A percentile compares a stretch with the other conserved stretches of the same genome.
Evolutionary conservation across 345 rosid species (phyloP).

Genomic region (Hypericum perforatum): DNA sequence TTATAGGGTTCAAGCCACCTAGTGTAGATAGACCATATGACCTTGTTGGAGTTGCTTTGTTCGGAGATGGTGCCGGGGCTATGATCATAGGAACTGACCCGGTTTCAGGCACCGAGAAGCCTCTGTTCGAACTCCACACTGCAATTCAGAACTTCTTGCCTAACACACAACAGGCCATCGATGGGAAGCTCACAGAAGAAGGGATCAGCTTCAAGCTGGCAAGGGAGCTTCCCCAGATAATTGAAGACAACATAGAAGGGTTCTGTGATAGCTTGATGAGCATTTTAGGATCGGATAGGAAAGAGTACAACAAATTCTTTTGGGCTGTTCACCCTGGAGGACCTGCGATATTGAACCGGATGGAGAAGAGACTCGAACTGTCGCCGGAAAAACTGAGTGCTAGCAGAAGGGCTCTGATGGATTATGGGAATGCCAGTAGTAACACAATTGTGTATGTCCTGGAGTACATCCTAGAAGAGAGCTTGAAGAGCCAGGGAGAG

Average conservation of each 20-base stretch:
- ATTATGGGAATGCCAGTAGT: slow-evolving; percentile 92
- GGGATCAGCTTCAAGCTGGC: slow-evolving; percentile 85
- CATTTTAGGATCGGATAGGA: slow-evolving; percentile 25
- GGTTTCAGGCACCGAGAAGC: slow-evolving; percentile 33
- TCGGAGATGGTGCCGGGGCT: slow-evolving; percentile 93
- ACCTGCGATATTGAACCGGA: slow-evolving; percentile 80
- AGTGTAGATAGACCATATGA: slow-evolving; percentile 79
- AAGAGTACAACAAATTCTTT: slow-evolving; percentile 60
- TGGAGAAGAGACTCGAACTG: slow-evolving; percentile 70
- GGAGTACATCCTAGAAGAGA: slow-evolving; percentile 82
- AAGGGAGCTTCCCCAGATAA: slow-evolving; percentile 87
- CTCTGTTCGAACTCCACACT: slow-evolving; percentile 82
- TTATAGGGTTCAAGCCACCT: slow-evolving; percentile 91
- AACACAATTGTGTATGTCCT: slow-evolving; percentile 84
- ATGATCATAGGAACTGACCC: slow-evolving; percentile 77
- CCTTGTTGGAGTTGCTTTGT: slow-evolving; percentile 90
- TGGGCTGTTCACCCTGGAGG: slow-evolving; percentile 99
- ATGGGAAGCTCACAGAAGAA: slow-evolving; percentile 81
- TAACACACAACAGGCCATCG: slow-evolving; percentile 63
- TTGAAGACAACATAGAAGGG: slow-evolving; percentile 74
- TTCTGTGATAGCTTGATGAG: slow-evolving; percentile 63
- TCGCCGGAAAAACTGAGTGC: slow-evolving; percentile 64
- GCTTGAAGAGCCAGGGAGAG: slow-evolving; percentile 29
- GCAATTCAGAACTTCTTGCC: slow-evolving; percentile 83
- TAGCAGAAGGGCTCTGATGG: slow-evolving; percentile 80